Base-by-base conservation (phyloP, 306 rosid genomes). In the Vigna mungo region DNA sequence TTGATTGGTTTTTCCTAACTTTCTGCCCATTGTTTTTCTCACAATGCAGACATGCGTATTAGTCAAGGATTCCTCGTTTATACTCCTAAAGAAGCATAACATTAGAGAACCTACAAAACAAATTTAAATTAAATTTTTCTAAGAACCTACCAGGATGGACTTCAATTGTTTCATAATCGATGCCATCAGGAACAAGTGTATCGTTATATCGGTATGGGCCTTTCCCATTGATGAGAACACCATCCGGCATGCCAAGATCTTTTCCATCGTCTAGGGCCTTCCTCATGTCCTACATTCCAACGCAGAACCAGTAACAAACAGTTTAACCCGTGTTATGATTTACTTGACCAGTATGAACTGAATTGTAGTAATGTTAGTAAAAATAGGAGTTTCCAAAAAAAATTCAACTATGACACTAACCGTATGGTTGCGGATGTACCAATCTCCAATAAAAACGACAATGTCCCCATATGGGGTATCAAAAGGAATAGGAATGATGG, bases 181-280 rank as follows among this genome's bases (percentile, higher is more conserved):
- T 92, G 81, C 92, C 95, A 23, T 92, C 96, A 0, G 91, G 86
- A 72, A 94, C 98, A 82, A 94, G 91, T 1, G 97, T 94, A 47
- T 84, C 88, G 15, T 92, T 94, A 52, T 94, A 94, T 88, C 88
- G 78, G 71, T 84, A 94, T 41, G 98, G 98, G 36, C 98, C 98
- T 78, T 94, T 94, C 17, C 97, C 98, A n/a, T 94, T 94, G 69
- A 94, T 92, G 58, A 94, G 98, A 85, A 94, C 98, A 41, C 98
- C 98, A 79, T 94, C 82, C 0, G 98, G 98, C 85, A 89, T 94
- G 52, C 98, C 98, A 74, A 94, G 98, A 74, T 86, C 93, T 85
- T 92, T 92, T 63, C 97, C 98, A 0, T 72, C 96, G 80, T 94
- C 96, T 30, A 94, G 97, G 46, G 76, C 56, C 84, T 86, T 90